phyloP scores from a whole-genome alignment of 768 basidiomycete species.

The Rhizopogon sp. region DNA sequence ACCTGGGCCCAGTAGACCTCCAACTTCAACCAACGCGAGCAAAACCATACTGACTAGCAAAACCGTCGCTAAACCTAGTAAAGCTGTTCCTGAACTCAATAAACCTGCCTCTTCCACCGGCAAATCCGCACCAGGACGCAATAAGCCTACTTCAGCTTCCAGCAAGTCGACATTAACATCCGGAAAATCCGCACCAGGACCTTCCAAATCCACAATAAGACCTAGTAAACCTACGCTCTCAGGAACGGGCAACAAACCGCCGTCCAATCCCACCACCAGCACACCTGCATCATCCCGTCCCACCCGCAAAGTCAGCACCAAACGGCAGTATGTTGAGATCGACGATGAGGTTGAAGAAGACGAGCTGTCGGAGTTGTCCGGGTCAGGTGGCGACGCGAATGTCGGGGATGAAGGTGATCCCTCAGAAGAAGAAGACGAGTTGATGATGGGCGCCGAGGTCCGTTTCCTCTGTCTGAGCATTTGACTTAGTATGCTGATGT shows the following conservation, averaged over 20 bases:
- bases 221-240: not conserved
- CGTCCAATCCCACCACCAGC: not conserved
- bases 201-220: not conserved
- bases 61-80: not conserved
- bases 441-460: slow-evolving; percentile 60
- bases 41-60: slow-evolving; percentile 9
- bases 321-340: slow-evolving; percentile 26
- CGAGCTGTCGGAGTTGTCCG: slow-evolving; percentile 2
- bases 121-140: not conserved
- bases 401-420: slow-evolving; percentile 22
- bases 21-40: not conserved
- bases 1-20: not conserved
- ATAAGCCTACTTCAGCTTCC: not conserved
- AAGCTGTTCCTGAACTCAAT: slow-evolving; percentile 3
- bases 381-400: slow-evolving; percentile 10
- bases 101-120: not conserved
- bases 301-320: slow-evolving; percentile 16
- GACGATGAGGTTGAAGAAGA: slow-evolving; percentile 22
- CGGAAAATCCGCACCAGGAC: not conserved
- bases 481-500: not conserved
- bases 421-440: slow-evolving; percentile 43
- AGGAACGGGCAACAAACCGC: not conserved
- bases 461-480: slow-evolving; percentile 1
- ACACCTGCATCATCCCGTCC: slow-evolving; percentile 5
- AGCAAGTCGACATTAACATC: not conserved